Evolutionary conservation across 805 yeast genomes (phyloP).

Genomic region (Diddensiella santjacobensis): DNA sequence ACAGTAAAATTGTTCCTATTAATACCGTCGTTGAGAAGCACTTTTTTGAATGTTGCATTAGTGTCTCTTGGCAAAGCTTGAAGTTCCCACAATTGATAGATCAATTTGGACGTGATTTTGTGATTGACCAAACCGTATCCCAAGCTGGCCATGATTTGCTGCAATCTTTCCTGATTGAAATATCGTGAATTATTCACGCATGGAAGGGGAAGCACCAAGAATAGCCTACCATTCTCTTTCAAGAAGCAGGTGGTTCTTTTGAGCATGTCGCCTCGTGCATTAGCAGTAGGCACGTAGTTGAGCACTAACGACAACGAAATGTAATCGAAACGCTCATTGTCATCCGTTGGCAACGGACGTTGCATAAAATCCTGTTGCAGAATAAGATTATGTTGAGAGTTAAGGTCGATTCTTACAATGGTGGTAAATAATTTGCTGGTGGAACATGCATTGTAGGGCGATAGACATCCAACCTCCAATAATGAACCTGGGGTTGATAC

Average conservation of each 20-base stretch:
- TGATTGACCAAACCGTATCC: slow-evolving; percentile 52
- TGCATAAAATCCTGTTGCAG: slow-evolving; percentile 81
- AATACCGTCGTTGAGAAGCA: slow-evolving; percentile 53
- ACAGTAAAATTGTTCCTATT: slow-evolving; percentile 70
- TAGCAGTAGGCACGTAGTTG: slow-evolving; percentile 77
- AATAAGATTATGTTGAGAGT: slow-evolving; percentile 73
- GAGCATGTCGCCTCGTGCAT: slow-evolving; percentile 75
- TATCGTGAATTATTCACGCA: slow-evolving; percentile 83
- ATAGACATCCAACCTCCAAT: slow-evolving; percentile 81
- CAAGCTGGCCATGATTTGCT: slow-evolving; percentile 48
- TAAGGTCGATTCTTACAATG: slow-evolving; percentile 68
- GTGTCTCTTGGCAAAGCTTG: slow-evolving; percentile 37
- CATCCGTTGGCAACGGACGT: slow-evolving; percentile 52
- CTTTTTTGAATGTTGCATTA: slow-evolving; percentile 36
- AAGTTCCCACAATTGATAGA: slow-evolving; percentile 56
- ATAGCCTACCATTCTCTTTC: slow-evolving; percentile 40
- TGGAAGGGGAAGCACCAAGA: slow-evolving; percentile 84
- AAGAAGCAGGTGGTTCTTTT: slow-evolving; percentile 55
- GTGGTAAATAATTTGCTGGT: slow-evolving; percentile 49
- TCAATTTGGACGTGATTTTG: slow-evolving; percentile 65
- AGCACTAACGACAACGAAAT: slow-evolving; percentile 83
- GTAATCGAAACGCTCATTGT: slow-evolving; percentile 47
- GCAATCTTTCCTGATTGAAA: slow-evolving; percentile 45
- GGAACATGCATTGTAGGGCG: slow-evolving; percentile 64
- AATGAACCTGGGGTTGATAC: slow-evolving; percentile 38